phyloP scores from a whole-genome alignment of 306 rosid species.

The Gastrolobium bilobum region DNA sequence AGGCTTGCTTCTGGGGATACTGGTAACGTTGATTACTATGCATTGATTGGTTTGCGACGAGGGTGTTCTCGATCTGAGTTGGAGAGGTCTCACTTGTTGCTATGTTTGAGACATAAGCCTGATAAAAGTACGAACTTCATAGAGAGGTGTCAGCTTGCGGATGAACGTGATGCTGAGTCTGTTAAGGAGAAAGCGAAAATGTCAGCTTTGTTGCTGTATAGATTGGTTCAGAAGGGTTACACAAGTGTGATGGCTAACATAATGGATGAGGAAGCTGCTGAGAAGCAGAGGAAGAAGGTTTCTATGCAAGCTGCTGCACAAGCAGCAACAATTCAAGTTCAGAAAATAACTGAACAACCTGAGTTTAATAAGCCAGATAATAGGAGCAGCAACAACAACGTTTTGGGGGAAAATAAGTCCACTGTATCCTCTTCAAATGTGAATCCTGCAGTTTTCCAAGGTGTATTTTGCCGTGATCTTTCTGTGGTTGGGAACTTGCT shows the following conservation, averaged over 20 bases:
- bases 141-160: slow-evolving; percentile 82
- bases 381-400: slow-evolving; percentile 15
- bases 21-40: slow-evolving; percentile 79
- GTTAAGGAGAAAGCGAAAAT: slow-evolving; percentile 82
- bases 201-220: slow-evolving; percentile 77
- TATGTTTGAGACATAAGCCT: slow-evolving; percentile 84
- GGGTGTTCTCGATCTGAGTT: slow-evolving; percentile 92
- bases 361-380: slow-evolving; percentile 40
- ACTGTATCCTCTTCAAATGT: slow-evolving; percentile 49
- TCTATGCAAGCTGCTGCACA: slow-evolving; percentile 58
- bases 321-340: slow-evolving; percentile 57
- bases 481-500: slow-evolving; percentile 84
- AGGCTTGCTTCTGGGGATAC: slow-evolving; percentile 80
- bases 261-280: slow-evolving; percentile 79
- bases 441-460: slow-evolving; percentile 68
- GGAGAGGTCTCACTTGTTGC: slow-evolving; percentile 81
- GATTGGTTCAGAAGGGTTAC: slow-evolving; percentile 93
- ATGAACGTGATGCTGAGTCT: slow-evolving; percentile 76
- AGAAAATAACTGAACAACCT: slow-evolving; percentile 52
- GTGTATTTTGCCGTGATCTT: slow-evolving; percentile 92
- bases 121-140: slow-evolving; percentile 77
- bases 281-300: slow-evolving; percentile 74
- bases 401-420: slow-evolving; percentile 47
- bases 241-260: slow-evolving; percentile 68
- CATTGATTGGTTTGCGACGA: slow-evolving; percentile 79